Conservation (phyloP, 805 yeast species). For the Priceomyces melissophilus region DNA sequence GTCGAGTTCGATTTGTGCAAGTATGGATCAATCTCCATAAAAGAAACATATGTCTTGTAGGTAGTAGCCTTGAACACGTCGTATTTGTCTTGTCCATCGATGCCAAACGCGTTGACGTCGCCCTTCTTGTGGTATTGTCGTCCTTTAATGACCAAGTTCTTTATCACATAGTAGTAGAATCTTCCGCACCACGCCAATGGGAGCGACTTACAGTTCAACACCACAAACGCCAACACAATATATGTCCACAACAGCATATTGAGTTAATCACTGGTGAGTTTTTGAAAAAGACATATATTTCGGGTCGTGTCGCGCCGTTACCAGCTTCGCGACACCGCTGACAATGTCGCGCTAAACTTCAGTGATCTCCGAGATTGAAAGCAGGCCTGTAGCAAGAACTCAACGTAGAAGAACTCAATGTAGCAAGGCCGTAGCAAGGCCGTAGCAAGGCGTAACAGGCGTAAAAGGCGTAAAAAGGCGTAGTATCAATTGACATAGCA, state of each 20-base stretch:
- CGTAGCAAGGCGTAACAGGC: too few relatives aligned
- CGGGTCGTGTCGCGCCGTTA: too few relatives aligned
- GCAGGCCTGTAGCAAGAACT: too few relatives aligned
- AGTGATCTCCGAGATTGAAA: too few relatives aligned
- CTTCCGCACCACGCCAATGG: conserved; percentile 67
- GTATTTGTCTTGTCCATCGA: conserved; percentile 20
- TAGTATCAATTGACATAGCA: too few relatives aligned
- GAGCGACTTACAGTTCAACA: conserved; percentile 56
- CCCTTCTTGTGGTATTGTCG: conserved; percentile 15
- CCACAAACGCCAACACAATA: conserved; percentile 15
- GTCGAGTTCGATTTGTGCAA: conserved; percentile 86
- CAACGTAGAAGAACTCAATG: too few relatives aligned
- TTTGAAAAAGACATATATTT: too few relatives aligned
- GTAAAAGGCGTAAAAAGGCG: too few relatives aligned
- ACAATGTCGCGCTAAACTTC: too few relatives aligned
- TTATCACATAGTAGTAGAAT: conserved; percentile 50
- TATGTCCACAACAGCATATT: conserved; percentile 4
- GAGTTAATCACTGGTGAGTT: too few relatives aligned
- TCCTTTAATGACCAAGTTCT: conserved; percentile 38
- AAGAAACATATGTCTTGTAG: conserved; percentile 58
- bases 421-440: too few relatives aligned
- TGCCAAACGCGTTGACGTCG: conserved; percentile 30
- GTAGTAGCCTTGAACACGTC: conserved; percentile 43
- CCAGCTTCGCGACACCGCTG: too few relatives aligned
- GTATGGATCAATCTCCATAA: conserved; percentile 81